phyloP scores from a whole-genome alignment of 441 rosid species.

The Jatropha multifida region DNA sequence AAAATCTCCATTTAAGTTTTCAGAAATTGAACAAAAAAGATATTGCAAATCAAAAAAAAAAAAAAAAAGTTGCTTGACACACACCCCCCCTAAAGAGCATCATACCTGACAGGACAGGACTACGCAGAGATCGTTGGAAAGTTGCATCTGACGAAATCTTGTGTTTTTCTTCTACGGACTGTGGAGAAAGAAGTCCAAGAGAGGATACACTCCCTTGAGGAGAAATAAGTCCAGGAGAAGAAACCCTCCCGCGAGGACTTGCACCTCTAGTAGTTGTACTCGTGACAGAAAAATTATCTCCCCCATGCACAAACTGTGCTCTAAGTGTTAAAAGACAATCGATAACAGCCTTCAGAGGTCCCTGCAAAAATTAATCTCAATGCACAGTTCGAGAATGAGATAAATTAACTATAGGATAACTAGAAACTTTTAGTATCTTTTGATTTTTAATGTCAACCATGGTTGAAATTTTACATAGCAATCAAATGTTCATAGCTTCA shows the following conservation, averaged over 20 bases:
- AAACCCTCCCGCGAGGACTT: constrained; percentile 29
- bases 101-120: constrained; percentile 46
- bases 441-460: not conserved
- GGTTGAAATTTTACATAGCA: not conserved
- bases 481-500: constrained; percentile 4
- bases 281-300: constrained; percentile 22
- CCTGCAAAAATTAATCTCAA: constrained; percentile 40
- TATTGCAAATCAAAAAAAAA: not conserved
- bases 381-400: not conserved
- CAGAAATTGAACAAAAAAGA: not conserved
- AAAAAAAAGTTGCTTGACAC: not conserved
- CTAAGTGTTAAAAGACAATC: constrained; percentile 44
- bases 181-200: constrained; percentile 36
- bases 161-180: constrained; percentile 43
- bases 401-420: not conserved
- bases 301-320: constrained; percentile 31
- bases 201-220: constrained; percentile 34
- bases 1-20: not conserved
- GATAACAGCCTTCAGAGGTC: constrained; percentile 49
- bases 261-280: constrained; percentile 27
- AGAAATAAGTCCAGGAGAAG: constrained; percentile 35
- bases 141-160: constrained; percentile 41
- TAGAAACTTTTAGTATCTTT: too few relatives aligned
- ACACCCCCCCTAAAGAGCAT: not conserved
- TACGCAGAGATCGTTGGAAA: constrained; percentile 34